A percentile compares a stretch with the other conserved stretches of the same genome.
Evolutionary conservation across 2,329 filamentous ascomycete genomes (phyloP).

Genomic region (Westerdykella sp.): DNA sequence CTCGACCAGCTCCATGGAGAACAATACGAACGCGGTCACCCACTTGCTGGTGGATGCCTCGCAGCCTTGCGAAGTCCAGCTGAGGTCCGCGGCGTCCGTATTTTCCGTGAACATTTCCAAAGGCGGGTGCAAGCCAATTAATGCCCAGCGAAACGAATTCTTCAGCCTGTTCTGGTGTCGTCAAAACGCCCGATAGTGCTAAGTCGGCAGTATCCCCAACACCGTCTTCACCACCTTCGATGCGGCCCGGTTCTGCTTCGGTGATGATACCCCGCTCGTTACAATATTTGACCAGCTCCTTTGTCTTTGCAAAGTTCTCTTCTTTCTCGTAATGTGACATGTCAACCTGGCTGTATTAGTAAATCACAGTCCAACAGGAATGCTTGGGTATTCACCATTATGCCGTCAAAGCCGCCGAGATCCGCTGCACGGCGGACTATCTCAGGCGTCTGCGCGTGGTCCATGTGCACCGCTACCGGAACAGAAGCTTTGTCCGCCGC

Average conservation of each 20-base stretch:
- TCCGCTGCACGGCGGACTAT: slow-evolving; percentile 57
- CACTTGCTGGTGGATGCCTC: slow-evolving; percentile 45
- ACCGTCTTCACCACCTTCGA: slow-evolving; percentile 69
- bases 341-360: slow-evolving; percentile 45
- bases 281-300: slow-evolving; percentile 57
- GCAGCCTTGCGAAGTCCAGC: slow-evolving; percentile 29
- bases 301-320: slow-evolving; percentile 61
- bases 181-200: slow-evolving; percentile 54
- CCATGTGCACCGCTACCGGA: slow-evolving; percentile 58
- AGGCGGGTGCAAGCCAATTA: slow-evolving; percentile 67
- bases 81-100: slow-evolving; percentile 60
- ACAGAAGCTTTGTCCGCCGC: slow-evolving; percentile 41
- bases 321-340: slow-evolving; percentile 68
- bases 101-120: slow-evolving; percentile 70
- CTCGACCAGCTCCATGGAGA: slow-evolving; percentile 53
- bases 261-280: slow-evolving; percentile 60
- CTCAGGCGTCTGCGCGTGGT: slow-evolving; percentile 60
- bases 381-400: slow-evolving; percentile 15
- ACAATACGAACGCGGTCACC: slow-evolving; percentile 48
- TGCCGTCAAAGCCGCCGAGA: slow-evolving; percentile 29
- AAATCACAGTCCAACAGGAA: too few relatives aligned
- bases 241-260: slow-evolving; percentile 65
- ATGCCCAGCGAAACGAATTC: slow-evolving; percentile 67
- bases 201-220: slow-evolving; percentile 59
- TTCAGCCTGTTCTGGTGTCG: slow-evolving; percentile 61